Evolutionary conservation across 495 filamentous ascomycete species (phyloP), one percentile per base, ranked within the genome.

Genomic region (Pseudoneurospora amorphoporcata): DNA sequence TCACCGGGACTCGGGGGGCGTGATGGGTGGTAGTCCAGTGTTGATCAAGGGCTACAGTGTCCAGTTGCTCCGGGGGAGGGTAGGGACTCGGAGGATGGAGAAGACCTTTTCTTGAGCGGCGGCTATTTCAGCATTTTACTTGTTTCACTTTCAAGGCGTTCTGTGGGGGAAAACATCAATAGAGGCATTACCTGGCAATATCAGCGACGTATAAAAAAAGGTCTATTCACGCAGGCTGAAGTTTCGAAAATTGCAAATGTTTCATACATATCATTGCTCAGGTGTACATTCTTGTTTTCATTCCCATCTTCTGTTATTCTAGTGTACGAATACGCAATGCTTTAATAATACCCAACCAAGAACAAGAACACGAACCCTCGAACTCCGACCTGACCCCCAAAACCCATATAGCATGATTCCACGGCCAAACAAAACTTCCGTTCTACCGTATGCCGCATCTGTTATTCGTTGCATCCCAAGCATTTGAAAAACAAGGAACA

Each of bases 71-170:
- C 29, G 2, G 3, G 29, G 14, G 53, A 32, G 8, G 9, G n/a
- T 17, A 47, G 43, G 8, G 43, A 8, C 8, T 47, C 8, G 43
- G 53, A 17, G 7, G 3, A 65, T 37, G 3, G 29, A 0, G 53
- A 65, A 1, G 29, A 8, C 3, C 7, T 35, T 65, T 61, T 35
- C 53, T 35, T 65, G 53, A 65, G 53, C 12, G 53, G 29, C 29
- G 53, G 29, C 8, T 65, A 37, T 65, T 35, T 65, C 53, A 65
- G 53, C 53, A 65, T 65, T 65, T 61, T 35, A 35, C 7, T 65
- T 65, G 53, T 65, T 65, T 65, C 53, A 65, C 53, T 65, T 35
- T 65, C 53, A 65, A 12, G 69, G 69, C 70, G 70, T 71, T 71
- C 42, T 45, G 70, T 35, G 16, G n/a, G 16, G 70, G 70, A 37